These are phyloP conservation scores for Trametes sanguinea DNA, from an alignment of 768 basidiomycete genomes.

Conservation along the genomic window DNA sequence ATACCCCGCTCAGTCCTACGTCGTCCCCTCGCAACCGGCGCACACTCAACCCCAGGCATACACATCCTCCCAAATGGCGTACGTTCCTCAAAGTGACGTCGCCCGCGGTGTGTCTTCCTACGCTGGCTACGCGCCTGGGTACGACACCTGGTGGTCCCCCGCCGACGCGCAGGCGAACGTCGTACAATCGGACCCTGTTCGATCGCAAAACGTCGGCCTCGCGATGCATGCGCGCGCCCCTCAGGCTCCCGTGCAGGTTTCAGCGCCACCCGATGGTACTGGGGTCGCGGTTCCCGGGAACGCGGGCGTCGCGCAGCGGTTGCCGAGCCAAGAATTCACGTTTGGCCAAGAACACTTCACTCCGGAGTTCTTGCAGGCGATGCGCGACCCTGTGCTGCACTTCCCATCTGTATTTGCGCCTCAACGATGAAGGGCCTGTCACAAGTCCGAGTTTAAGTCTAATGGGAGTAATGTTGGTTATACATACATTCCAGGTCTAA, in stretches of 20 bases:
- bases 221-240: background rate
- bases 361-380: constrained; percentile 28
- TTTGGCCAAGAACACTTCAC: constrained; percentile 28
- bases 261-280: background rate
- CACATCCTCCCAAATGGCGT: background rate
- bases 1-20: background rate
- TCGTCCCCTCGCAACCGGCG: background rate
- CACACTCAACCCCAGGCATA: background rate
- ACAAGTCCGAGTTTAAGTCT: too few species aligned
- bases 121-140: constrained; percentile 12
- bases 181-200: background rate
- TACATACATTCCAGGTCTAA: too few species aligned
- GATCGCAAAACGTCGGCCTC: background rate
- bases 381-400: constrained; percentile 24
- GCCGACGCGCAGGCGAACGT: background rate
- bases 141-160: constrained; percentile 21
- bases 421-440: background rate
- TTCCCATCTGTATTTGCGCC: constrained; percentile 19
- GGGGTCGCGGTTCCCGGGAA: background rate
- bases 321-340: constrained; percentile 28
- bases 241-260: background rate
- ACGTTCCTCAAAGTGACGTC: background rate
- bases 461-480: too few species aligned
- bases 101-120: background rate
- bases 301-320: background rate